A percentile compares a stretch with the other conserved stretches of the same genome.
Conservation (phyloP, 352 stramenopile species). For the Pythium vanterpoolii region DNA sequence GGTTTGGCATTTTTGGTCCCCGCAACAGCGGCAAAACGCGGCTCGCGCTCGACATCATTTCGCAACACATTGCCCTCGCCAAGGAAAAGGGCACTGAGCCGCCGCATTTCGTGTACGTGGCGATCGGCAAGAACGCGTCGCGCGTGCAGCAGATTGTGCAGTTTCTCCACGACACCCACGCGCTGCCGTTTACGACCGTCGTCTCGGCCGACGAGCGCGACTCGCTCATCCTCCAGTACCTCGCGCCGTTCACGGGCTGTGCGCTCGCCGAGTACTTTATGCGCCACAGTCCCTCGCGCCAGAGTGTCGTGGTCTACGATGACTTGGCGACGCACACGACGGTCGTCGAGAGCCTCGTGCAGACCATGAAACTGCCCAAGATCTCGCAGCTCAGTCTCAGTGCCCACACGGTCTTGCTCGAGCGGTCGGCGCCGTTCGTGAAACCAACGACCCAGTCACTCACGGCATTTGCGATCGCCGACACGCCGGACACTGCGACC, state of each 20-base stretch:
- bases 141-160: conserved; percentile 66
- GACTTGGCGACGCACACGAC: conserved; percentile 71
- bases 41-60: conserved; percentile 62
- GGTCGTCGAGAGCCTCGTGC: conserved; percentile 71
- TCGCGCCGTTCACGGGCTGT: conserved; percentile 77
- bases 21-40: conserved; percentile 73
- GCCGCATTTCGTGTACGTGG: conserved; percentile 77
- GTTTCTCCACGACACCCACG: conserved; percentile 39
- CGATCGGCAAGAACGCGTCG: conserved; percentile 51
- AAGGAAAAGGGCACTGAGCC: conserved; percentile 28
- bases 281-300: conserved; percentile 39
- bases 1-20: conserved; percentile 62
- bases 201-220: conserved; percentile 61
- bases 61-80: conserved; percentile 42
- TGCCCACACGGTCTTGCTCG: conserved; percentile 67
- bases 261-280: conserved; percentile 72
- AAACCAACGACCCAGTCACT: conserved; percentile 49
- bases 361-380: conserved; percentile 62
- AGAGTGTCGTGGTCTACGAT: conserved; percentile 76
- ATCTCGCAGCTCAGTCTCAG: conserved; percentile 59
- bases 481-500: conserved; percentile 46
- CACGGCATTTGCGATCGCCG: conserved; percentile 62
- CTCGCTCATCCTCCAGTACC: conserved; percentile 74
- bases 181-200: conserved; percentile 59
- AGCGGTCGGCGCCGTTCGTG: conserved; percentile 69